Evolutionary conservation across 805 yeast genomes (phyloP), one percentile per base, ranked within the genome.

Genomic region (Pichia insulana): DNA sequence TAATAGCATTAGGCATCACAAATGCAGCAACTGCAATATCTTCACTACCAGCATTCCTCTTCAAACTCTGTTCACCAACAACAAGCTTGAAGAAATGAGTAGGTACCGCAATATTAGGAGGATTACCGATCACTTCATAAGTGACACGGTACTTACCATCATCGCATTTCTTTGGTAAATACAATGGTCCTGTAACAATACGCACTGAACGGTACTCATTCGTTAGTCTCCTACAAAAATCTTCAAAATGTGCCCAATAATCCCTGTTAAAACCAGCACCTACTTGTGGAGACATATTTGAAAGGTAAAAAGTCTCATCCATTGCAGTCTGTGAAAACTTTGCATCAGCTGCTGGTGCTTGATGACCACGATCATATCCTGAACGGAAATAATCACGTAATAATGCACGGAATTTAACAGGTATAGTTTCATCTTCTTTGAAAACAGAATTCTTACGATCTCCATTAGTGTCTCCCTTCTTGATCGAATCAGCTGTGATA

Each of bases 191-290:
- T 0, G 97, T 92, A 57, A 92, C 81, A 30, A 92, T 71, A 50
- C 97, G 70, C 11, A 92, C 96, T 37, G 78, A 72, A 38, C 73
- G 74, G 61, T 84, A 92, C 40, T 69, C 68, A n/a, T 65, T 54
- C 5, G 95, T 83, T 48, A 90, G 70, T 42, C 85, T 71, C 48
- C 98, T 72, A 36, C 81, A 77, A 58, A 92, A 92, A 55, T 84
- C 83, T 62, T 92, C 98, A 46, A 92, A 77, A 60, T 88, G 96
- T 0, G 97, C 95, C 98, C 98, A 92, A 60, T 92, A 83, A 59
- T 92, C 97, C 53, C 98, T 73, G 64, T 92, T 92, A 68, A 92
- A 92, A 0, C 98, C 98, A 5, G 83, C 95, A 3, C 98, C 98
- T 3, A 92, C 96, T 61, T 92, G 98, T 1, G 98, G 98, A 7